Conservation (phyloP, 768 basidiomycete species). For the Panaeolus papilionaceus region DNA sequence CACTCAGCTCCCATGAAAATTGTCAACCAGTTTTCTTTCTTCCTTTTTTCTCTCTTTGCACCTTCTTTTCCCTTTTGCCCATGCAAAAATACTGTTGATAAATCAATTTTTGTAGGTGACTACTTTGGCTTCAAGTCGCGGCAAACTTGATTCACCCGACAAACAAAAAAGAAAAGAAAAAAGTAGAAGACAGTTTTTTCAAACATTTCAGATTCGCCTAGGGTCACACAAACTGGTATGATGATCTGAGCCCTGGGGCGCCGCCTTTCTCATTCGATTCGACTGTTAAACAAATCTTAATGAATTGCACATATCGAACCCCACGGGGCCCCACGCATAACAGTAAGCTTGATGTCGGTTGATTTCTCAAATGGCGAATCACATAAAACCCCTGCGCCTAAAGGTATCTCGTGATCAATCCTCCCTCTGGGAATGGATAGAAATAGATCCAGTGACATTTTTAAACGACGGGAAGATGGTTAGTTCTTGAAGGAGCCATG, state of each 20-base stretch:
- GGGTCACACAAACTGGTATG: background rate
- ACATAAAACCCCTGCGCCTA: background rate
- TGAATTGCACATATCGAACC: constrained; percentile 7
- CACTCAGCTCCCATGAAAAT: background rate
- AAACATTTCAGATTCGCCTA: background rate
- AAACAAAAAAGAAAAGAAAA: too few species aligned
- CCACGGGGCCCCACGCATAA: constrained; percentile 24
- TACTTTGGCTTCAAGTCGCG: background rate
- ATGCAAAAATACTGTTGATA: too few species aligned
- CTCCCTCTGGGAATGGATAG: constrained; percentile 10
- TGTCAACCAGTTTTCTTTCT: too few species aligned
- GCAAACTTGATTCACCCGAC: background rate
- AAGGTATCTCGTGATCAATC: constrained; percentile 12
- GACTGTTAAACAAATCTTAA: constrained; percentile 10
- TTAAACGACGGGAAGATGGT: constrained; percentile 15
- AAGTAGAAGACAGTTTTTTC: background rate
- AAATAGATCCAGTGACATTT: constrained; percentile 29
- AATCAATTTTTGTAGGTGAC: background rate
- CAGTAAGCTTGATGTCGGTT: constrained; percentile 20
- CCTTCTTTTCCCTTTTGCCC: too few species aligned
- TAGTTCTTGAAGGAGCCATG: constrained; percentile 30
- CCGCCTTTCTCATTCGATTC: background rate
- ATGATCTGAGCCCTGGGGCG: background rate
- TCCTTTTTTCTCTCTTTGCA: too few species aligned
- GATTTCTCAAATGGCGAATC: constrained; percentile 19